Base-by-base conservation (phyloP, 495 filamentous ascomycete species). In the Rhizodiscina lignyota region DNA sequence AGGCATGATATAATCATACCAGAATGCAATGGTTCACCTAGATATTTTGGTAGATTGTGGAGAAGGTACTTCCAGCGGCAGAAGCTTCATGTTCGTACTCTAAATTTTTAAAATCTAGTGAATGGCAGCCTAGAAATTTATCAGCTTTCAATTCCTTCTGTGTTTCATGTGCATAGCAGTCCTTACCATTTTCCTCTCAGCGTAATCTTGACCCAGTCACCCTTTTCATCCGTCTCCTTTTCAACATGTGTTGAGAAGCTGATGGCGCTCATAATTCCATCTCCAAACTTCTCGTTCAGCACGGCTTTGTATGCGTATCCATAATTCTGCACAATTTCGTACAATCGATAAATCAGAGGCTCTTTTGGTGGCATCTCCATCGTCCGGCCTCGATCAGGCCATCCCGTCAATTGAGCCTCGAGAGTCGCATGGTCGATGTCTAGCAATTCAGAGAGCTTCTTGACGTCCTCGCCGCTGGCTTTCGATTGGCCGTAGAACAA, bases 261-360 rank as follows among this genome's bases (percentile, higher is more conserved):
- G 52, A 97, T 94, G 0, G 87, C 89, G 50, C 83, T 92, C 89
- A 97, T 94, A 49, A 97, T 97, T 0, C 89, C 89, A 58, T 97
- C 89, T 0, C 89, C 89, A 60, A 97, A 94, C 64, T 94, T 97
- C 70, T 97, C 89, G 51, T 97, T 97, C 55, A 97, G 54, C 5
- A 97, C 66, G 4, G 84, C 87, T 68, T 96, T 96, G 58, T 89
- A 94, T 17, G 89, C 82, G 56, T 91, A 89, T 4, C 89, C 89
- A 51, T 96, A 97, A 52, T 92, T 97, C 69, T 94, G 86, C 49
- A 97, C 79, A 54, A 96, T 83, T 66, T 97, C 89, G 57, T 83
- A 97, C 38, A 97, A 54, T 0, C 89, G 66, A 52, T 97, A 97
- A 51, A 97, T 87, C 42, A 94, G 57, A 12, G 89, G 89, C 50